phyloP scores from a whole-genome alignment of 768 basidiomycete species.

The Omphalotus guepiniiformis region DNA sequence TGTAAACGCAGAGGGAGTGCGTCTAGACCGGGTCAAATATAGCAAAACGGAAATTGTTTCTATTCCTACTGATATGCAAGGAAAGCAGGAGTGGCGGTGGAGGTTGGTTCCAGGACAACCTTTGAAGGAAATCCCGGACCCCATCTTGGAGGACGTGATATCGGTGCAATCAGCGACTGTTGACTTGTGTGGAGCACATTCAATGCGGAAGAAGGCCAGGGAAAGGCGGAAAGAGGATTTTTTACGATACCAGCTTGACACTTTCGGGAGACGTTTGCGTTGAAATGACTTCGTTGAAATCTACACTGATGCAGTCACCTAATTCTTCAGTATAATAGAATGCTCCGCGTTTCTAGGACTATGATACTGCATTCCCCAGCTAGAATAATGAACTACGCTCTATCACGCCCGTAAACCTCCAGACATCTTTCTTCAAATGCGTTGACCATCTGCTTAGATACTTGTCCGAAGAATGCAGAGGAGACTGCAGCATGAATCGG shows the following conservation, averaged over 20 bases:
- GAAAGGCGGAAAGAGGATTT: no score
- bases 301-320: no score
- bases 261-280: no score
- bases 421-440: constrained; percentile 88
- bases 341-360: no score
- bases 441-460: constrained; percentile 84
- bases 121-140: not conserved
- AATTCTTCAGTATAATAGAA: no score
- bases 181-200: not conserved
- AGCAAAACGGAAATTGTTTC: not conserved
- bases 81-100: constrained; percentile 4
- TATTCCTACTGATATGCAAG: constrained; percentile 3
- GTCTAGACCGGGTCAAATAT: constrained; percentile 6
- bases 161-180: not conserved
- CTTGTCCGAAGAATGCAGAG: constrained; percentile 78
- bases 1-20: not conserved
- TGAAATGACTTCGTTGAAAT: no score
- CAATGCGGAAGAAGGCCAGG: no score
- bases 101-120: constrained; percentile 3
- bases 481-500: constrained; percentile 85
- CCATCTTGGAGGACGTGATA: not conserved
- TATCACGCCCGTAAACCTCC: constrained; percentile 59
- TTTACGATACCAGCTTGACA: no score
- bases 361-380: no score
- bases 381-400: constrained; percentile 40